A percentile compares a stretch with the other conserved stretches of the same genome.
phyloP scores from a whole-genome alignment of 176 grass and related monocot genomes.

The Oryza punctata region DNA sequence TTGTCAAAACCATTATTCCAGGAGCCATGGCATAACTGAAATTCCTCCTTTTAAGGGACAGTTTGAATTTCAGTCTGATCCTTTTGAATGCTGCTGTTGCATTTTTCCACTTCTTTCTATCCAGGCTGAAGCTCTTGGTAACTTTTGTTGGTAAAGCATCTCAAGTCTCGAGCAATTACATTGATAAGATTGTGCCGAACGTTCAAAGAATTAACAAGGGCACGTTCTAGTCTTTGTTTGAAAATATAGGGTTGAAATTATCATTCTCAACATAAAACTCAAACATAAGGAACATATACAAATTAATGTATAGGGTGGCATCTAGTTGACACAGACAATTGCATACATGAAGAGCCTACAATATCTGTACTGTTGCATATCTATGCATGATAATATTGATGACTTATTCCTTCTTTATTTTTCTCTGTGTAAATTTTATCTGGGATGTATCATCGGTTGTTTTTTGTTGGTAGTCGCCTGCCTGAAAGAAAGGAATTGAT shows the following conservation, averaged over 20 bases:
- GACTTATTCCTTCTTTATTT: background rate
- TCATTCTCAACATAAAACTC: background rate
- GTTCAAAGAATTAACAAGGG: background rate
- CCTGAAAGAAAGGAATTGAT: constrained; percentile 65
- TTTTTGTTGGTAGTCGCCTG: constrained; percentile 55
- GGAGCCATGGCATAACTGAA: background rate
- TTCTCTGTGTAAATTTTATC: background rate
- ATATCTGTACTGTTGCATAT: background rate
- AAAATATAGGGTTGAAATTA: background rate
- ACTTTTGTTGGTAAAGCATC: background rate
- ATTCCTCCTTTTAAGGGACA: background rate
- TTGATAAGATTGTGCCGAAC: background rate
- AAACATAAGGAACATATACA: background rate
- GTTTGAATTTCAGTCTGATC: background rate
- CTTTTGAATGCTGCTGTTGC: background rate
- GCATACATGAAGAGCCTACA: background rate
- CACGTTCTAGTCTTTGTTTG: background rate
- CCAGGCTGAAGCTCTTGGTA: background rate
- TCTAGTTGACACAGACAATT: background rate
- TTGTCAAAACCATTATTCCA: background rate
- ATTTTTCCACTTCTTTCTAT: background rate
- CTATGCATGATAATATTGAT: background rate
- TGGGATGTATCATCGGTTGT: background rate
- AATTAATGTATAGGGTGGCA: background rate
- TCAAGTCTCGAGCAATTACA: background rate